These are phyloP conservation scores for Acacia melanoxylon DNA, from an alignment of 306 rosid species.

Conservation along the genomic window DNA sequence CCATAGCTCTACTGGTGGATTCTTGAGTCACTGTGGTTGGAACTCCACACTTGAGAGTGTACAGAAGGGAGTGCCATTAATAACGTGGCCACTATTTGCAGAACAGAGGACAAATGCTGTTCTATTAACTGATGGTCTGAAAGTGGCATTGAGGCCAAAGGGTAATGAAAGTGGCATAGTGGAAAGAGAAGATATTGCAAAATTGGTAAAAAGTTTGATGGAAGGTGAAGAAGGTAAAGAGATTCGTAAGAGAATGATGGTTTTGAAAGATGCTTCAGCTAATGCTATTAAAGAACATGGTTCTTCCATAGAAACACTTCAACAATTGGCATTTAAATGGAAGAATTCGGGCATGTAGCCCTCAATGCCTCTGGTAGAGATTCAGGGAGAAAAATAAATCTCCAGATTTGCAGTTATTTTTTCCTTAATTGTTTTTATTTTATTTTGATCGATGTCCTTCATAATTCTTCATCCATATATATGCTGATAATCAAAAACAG, in stretches of 20 bases:
- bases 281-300: background rate
- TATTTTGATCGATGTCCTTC: too few relatives aligned
- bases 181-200: background rate
- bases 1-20: background rate
- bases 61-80: background rate
- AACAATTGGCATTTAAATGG: background rate
- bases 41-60: background rate
- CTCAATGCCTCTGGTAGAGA: too few relatives aligned
- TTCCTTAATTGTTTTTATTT: too few relatives aligned
- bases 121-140: background rate
- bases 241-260: background rate
- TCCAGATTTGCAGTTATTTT: too few relatives aligned
- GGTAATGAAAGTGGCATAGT: background rate
- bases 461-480: too few relatives aligned
- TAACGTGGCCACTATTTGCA: background rate
- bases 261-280: background rate
- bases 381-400: too few relatives aligned
- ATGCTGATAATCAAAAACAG: too few relatives aligned
- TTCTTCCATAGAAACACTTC: background rate
- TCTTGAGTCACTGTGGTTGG: slow-evolving; percentile 15
- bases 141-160: background rate
- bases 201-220: background rate
- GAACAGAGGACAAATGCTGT: background rate
- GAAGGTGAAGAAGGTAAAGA: background rate
- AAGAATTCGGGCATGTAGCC: background rate